phyloP scores from a whole-genome alignment of 2,329 filamentous ascomycete genomes.

The Penicillium sp. region DNA sequence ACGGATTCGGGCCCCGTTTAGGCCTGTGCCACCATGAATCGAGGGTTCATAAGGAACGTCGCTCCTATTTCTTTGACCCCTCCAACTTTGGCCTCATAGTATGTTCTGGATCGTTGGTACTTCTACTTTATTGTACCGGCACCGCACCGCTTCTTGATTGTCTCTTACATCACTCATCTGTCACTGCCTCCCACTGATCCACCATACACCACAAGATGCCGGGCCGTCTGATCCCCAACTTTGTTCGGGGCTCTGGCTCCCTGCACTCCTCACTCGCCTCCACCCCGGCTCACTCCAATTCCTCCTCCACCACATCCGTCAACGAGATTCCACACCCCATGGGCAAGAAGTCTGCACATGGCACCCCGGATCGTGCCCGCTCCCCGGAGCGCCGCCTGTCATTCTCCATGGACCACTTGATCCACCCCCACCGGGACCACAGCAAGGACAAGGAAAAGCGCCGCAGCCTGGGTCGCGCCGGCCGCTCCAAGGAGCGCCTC shows the following conservation, averaged over 20 bases:
- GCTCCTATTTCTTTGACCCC: neutral
- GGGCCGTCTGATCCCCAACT: slow-evolving; percentile 41
- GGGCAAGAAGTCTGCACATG: slow-evolving; percentile 28
- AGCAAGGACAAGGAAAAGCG: slow-evolving; percentile 45
- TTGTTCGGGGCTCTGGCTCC: slow-evolving; percentile 37
- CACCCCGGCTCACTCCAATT: slow-evolving; percentile 32
- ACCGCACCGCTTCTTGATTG: slow-evolving; percentile 27
- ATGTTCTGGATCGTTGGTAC: slow-evolving; percentile 13
- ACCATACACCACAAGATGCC: slow-evolving; percentile 32
- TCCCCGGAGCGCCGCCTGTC: slow-evolving; percentile 43
- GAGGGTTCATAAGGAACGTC: slow-evolving; percentile 22
- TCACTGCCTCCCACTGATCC: neutral
- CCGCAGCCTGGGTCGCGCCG: slow-evolving; percentile 33
- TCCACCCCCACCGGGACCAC: slow-evolving; percentile 43
- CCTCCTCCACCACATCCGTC: slow-evolving; percentile 39
- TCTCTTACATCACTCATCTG: neutral
- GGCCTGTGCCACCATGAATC: slow-evolving; percentile 24
- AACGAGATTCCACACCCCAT: slow-evolving; percentile 32
- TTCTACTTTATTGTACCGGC: slow-evolving; percentile 21
- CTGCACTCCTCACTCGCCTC: slow-evolving; percentile 29
- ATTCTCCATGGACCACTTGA: slow-evolving; percentile 44
- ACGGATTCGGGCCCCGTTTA: slow-evolving; percentile 22
- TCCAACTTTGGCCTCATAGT: slow-evolving; percentile 2
- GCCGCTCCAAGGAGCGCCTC: slow-evolving; percentile 39
- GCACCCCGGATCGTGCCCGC: slow-evolving; percentile 30